Percentiles rank a stretch among this genome's conserved stretches.
phyloP scores from a whole-genome alignment of 169 alveolate species.

The Plasmodium sp. region DNA sequence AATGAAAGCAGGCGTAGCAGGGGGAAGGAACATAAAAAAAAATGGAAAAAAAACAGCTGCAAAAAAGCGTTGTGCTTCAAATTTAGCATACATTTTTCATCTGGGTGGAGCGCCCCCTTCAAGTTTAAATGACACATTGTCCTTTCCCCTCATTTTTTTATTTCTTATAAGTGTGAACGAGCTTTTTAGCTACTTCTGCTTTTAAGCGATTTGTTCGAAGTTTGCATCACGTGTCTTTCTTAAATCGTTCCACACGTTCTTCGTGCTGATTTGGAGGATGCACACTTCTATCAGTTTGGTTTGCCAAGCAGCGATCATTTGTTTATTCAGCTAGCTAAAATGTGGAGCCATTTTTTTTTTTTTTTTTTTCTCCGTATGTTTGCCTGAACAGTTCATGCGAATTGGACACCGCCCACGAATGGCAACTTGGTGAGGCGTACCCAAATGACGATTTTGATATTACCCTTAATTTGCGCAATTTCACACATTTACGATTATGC shows the following conservation, averaged over 20 bases:
- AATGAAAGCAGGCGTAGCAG: not conserved
- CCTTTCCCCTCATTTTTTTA: not conserved
- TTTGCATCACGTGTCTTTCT: not conserved
- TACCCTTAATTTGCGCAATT: not conserved
- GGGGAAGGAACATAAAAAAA: not conserved
- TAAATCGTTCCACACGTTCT: not conserved
- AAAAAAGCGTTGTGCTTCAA: not conserved
- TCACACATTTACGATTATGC: not conserved
- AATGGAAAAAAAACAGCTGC: not conserved
- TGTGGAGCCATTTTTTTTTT: not conserved
- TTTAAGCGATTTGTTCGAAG: not conserved
- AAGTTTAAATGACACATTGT: not conserved
- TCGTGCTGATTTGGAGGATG: not conserved
- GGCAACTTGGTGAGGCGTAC: not conserved
- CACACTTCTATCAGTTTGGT: not conserved
- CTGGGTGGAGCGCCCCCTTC: not conserved
- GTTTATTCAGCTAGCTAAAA: not conserved
- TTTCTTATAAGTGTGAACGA: not conserved
- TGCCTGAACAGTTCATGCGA: not conserved
- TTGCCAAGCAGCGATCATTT: not conserved
- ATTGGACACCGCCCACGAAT: not conserved
- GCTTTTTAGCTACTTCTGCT: not conserved
- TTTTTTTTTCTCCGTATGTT: not conserved
- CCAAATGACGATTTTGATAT: not conserved
- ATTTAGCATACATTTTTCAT: not conserved